Evolutionary conservation across 805 yeast genomes (phyloP), one percentile per base, ranked within the genome.

Genomic region (Candida silvatica): DNA sequence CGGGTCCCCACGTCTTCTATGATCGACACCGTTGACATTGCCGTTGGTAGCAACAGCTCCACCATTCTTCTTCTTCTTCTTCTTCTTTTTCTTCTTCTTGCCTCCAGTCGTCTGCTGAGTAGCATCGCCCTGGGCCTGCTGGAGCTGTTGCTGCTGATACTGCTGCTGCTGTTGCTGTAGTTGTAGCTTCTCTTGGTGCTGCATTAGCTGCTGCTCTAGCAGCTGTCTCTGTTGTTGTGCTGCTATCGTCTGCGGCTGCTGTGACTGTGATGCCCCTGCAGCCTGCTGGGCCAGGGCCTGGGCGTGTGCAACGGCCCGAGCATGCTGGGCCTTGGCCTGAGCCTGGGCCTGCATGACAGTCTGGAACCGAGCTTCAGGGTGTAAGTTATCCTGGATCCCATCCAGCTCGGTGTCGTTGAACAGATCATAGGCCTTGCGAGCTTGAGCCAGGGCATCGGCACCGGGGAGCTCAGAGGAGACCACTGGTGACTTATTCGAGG

Each of bases 1-100:
- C 3, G 47, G 42, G 16, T 46, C 47, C 2, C 47, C 47, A 16
- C 15, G 20, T 15, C 23, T 20, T n/a, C n/a, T n/a, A n/a, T n/a
- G n/a, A n/a, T n/a, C n/a, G n/a, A n/a, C n/a, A 4, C 25, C 27
- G 18, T 32, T 11, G 14, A 17, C 26, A 17, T 19, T 27, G 17
- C 25, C 23, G 20, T 20, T 24, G 16, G 24, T 20, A 16, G 17
- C 6, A 17, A 25, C 27, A 3, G 27, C 28, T 9, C 36, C 37
- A 25, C 31, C 28, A 29, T 37, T 31, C 18, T 32, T 35, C 16
- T 37, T 39, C 22, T 34, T 45, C 30, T 44, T 37, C 31, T 47
- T 47, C 29, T 41, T 46, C 34, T 42, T 45, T 36, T 39, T 37
- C 27, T 40, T 38, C 19, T 11, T 6, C 23, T 28, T 27, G 17